phyloP scores from a whole-genome alignment of 2,329 filamentous ascomycete genomes.

The Pezicula rhizophila region DNA sequence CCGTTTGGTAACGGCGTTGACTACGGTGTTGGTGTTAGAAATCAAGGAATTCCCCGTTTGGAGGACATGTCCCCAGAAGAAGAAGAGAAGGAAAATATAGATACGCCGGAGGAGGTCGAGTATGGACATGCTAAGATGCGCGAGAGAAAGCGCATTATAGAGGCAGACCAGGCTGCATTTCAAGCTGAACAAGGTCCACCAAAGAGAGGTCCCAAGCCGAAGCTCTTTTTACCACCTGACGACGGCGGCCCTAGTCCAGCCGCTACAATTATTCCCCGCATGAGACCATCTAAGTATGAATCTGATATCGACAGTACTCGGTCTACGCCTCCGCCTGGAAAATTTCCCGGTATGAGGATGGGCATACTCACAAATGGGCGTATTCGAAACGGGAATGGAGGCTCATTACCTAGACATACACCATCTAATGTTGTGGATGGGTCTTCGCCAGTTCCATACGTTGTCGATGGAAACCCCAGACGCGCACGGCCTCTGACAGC shows the following conservation, averaged over 20 bases:
- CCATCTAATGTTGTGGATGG: conserved; percentile 46
- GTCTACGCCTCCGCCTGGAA: conserved; percentile 43
- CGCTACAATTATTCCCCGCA: conserved; percentile 53
- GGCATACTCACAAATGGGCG: conserved; percentile 17
- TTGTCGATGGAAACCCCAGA: conserved; percentile 30
- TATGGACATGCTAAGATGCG: conserved; percentile 70
- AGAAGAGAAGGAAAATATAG: conserved; percentile 65
- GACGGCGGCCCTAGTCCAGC: conserved; percentile 43
- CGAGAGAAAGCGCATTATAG: conserved; percentile 68
- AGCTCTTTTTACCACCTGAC: conserved; percentile 28
- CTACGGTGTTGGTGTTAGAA: conserved; percentile 57
- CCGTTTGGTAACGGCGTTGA: conserved; percentile 75
- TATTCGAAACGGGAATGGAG: conserved; percentile 23
- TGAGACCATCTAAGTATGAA: conserved; percentile 57
- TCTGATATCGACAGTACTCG: conserved; percentile 47
- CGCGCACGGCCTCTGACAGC: conserved; percentile 73
- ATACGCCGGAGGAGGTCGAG: conserved; percentile 61
- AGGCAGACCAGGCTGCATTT: conserved; percentile 57
- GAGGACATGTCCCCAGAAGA: conserved; percentile 60
- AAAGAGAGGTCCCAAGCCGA: conserved; percentile 43
- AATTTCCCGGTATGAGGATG: conserved; percentile 25
- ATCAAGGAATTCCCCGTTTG: conserved; percentile 64
- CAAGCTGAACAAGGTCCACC: conserved; percentile 39
- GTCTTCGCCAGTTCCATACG: conserved; percentile 54
- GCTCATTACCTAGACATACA: conserved; percentile 46